Percentiles rank a stretch among this genome's conserved stretches.
These are phyloP conservation scores for Endotrypanum monterogeii DNA, from an alignment of 208 protist genomes.

Conservation along the genomic window DNA sequence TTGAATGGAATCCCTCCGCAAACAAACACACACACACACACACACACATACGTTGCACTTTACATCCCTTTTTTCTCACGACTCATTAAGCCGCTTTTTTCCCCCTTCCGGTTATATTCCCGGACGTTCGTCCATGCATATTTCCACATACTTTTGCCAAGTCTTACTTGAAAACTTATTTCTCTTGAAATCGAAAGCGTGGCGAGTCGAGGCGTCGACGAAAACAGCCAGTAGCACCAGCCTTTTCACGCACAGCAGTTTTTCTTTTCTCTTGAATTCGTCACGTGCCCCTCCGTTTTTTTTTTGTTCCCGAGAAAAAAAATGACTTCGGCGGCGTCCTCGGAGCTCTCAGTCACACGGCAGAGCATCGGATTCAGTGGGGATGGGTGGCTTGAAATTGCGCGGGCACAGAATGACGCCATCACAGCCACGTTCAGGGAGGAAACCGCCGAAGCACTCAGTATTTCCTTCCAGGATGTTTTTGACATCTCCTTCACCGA, in stretches of 20 bases:
- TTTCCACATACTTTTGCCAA: no score
- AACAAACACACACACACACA: no score
- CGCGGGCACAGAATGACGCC: slow-evolving; percentile 25
- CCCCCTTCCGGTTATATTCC: no score
- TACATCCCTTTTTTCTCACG: no score
- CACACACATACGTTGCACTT: no score
- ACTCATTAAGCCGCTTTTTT: no score
- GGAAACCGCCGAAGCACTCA: slow-evolving; percentile 20
- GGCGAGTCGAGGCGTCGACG: neutral
- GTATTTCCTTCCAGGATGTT: slow-evolving; percentile 32
- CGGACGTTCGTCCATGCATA: no score
- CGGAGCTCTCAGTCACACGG: slow-evolving; percentile 27
- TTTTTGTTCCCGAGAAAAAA: neutral
- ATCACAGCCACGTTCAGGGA: slow-evolving; percentile 32
- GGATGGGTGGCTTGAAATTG: slow-evolving; percentile 41
- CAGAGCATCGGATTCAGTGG: slow-evolving; percentile 59
- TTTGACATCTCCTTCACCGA: slow-evolving; percentile 34
- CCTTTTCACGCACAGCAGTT: neutral
- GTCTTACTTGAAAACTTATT: neutral
- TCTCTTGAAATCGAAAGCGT: neutral
- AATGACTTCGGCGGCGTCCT: neutral
- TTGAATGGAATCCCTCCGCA: no score
- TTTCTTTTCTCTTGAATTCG: no score
- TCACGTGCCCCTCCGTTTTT: neutral
- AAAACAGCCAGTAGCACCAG: no score